Evolutionary conservation across 495 filamentous ascomycete genomes (phyloP).

Genomic region (Talaromyces thailandensis): DNA sequence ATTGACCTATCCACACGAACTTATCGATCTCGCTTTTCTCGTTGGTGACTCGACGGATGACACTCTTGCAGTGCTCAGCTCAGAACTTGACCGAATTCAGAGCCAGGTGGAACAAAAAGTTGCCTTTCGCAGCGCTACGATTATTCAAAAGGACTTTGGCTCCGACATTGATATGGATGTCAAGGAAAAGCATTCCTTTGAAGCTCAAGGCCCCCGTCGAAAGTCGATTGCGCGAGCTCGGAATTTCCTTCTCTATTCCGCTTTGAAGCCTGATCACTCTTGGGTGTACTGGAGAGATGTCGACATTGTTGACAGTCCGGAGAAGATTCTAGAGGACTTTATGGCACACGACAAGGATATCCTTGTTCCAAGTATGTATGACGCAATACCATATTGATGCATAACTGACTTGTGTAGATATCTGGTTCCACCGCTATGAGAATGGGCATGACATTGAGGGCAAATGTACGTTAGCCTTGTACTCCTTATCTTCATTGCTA

Average conservation of each 20-base stretch:
- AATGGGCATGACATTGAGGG: constrained; percentile 84
- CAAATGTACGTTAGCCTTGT: constrained; percentile 61
- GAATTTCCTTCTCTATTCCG: constrained; percentile 81
- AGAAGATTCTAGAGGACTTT: constrained; percentile 86
- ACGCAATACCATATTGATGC: background rate
- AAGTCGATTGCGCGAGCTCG: constrained; percentile 85
- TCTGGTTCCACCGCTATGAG: constrained; percentile 95
- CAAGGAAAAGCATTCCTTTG: constrained; percentile 74
- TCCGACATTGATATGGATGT: constrained; percentile 59
- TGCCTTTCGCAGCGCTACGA: constrained; percentile 72
- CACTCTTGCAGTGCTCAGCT: constrained; percentile 68
- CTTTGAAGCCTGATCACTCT: constrained; percentile 85
- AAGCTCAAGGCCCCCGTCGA: constrained; percentile 79
- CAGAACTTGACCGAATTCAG: constrained; percentile 84
- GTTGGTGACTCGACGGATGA: constrained; percentile 88
- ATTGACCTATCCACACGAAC: constrained; percentile 86
- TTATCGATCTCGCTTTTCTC: constrained; percentile 93
- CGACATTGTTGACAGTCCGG: constrained; percentile 86
- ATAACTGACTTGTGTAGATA: constrained; percentile 46
- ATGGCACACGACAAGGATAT: constrained; percentile 89
- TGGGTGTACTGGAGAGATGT: constrained; percentile 99
- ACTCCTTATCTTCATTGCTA: too few relatives aligned
- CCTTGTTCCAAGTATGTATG: constrained; percentile 80
- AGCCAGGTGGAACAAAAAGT: constrained; percentile 59
- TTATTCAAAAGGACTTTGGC: constrained; percentile 89